Base-by-base conservation (phyloP, 345 rosid genomes). In the Hibiscus mutabilis region DNA sequence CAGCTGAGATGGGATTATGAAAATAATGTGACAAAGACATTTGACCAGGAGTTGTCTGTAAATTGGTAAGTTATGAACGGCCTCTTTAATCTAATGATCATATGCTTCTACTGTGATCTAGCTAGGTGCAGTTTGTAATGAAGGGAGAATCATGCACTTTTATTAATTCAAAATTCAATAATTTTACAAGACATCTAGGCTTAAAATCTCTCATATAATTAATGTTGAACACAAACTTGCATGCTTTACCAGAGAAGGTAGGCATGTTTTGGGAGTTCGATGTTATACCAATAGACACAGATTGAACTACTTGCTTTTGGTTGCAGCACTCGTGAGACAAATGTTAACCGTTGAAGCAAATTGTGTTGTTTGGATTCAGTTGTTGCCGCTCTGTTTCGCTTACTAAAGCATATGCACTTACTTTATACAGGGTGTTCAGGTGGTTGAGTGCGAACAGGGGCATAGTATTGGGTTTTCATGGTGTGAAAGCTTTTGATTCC, bases 351-450 rank as follows among this genome's bases (percentile, higher is more conserved):
- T 72, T 49, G 46, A 44, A 9, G 59, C 11, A 9, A 29, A 57
- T 21, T 63, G 14, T 47, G 6, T 33, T 52, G 19, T 35, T 68
- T 59, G 62, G 49, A 16, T 60, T 53, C 3, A 42, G 16, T 14
- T 65, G 6, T 15, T 35, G 12, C 63, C 8, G 11, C 11, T 6
- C 13, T 46, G 21, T 16, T 5, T 24, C 31, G 35, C 24, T 22
- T 18, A 21, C 66, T 58, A 53, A 79, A 60, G 46, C 46, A 22
- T 51, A 2, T 16, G 52, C 27, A 66, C 47, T 4, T 14, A 2
- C 1, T 40, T 69, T 31, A 12, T 46, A 42, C 81, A 73, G 84
- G 78, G 27, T 73, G 1, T 55, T 24, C 66, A 15, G 29, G 71
- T 56, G 57, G 60, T 51, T 51, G 33, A 58, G 25, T 19, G 42